Percentiles rank a stretch among this genome's conserved stretches.
Evolutionary conservation across 1,284 basidiomycete genomes (phyloP).

Genomic region (Austropuccinia psidii): DNA sequence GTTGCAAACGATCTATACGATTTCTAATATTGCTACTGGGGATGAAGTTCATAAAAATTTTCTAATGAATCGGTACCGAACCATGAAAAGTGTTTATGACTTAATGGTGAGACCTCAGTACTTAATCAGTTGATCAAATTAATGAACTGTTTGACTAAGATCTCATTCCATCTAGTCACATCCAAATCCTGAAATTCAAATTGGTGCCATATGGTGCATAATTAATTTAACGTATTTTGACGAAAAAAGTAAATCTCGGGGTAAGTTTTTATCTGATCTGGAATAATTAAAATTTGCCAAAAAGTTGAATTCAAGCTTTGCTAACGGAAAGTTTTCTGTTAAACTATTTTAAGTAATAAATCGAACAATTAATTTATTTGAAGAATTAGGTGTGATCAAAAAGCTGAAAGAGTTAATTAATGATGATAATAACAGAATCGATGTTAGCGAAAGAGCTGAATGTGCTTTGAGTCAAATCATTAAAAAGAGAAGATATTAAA

Average conservation of each 20-base stretch:
- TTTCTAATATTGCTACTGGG: slow-evolving; percentile 30
- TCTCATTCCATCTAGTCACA: slow-evolving; percentile 10
- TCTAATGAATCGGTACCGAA: slow-evolving; percentile 9
- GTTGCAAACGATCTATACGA: slow-evolving; percentile 29
- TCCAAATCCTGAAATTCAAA: slow-evolving; percentile 21
- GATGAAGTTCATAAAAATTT: slow-evolving; percentile 17
- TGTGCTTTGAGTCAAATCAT: slow-evolving; percentile 30
- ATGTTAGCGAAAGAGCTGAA: slow-evolving; percentile 12
- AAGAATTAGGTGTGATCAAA: neutral
- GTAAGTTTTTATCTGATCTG: slow-evolving; percentile 1
- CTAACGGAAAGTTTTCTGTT: neutral
- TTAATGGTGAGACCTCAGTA: slow-evolving; percentile 7
- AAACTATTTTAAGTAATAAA: neutral
- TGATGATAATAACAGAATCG: neutral
- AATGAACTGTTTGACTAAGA: neutral
- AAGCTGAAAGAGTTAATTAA: slow-evolving; percentile 8
- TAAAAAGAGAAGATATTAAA: no score
- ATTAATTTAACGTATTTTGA: slow-evolving; percentile 33
- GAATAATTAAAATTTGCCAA: neutral
- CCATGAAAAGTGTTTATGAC: slow-evolving; percentile 23
- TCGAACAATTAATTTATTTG: neutral
- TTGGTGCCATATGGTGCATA: slow-evolving; percentile 30
- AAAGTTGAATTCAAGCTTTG: neutral
- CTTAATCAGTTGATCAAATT: neutral
- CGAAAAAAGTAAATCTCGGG: slow-evolving; percentile 12